Base-by-base conservation (phyloP, 768 basidiomycete genomes). In the Serendipita indica region DNA sequence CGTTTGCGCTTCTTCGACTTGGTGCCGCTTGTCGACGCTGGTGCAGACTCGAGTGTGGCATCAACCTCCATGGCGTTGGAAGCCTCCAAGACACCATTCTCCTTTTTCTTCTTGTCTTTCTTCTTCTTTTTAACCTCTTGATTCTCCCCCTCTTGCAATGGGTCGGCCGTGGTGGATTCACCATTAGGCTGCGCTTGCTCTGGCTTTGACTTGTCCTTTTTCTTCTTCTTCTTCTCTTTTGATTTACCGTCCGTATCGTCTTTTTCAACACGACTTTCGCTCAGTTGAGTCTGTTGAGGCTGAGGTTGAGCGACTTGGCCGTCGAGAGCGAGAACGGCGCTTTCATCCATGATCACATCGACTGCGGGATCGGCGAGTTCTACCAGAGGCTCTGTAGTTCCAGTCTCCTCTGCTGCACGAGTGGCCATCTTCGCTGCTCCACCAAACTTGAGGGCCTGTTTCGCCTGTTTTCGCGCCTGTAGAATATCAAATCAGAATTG, bases 1-100 rank as follows among this genome's bases (percentile, higher is more conserved):
- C 35, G 49, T 33, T 54, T 54, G 16, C 49, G 49, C 49, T 54
- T 54, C 49, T 54, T 54, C 1, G 49, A 27, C 49, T 60, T 52
- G 14, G 52, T 32, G 14, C 34, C 59, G n/a, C 18, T 18, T n/a
- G 28, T 10, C 22, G 59, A 16, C 1, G 59, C 33, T 6, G 33
- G 14, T 18, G 34, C 59, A n/a, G 49, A 28, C n/a, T 18, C 49
- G 22, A 25, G 2, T 43, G n/a, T 28, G 25, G 49, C 4, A 28
- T 54, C 49, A 4, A 54, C 22, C 32, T 54, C 49, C 49, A 54
- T 54, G 4, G 49, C 49, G 32, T 54, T 28, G n/a, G 20, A 10
- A 10, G 2, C 49, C 10, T 13, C 49, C 2, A 20, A 7, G 22
- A 30, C 32, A 4, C 2, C 32, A 10, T 27, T 30, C 22, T 27